These are phyloP conservation scores for Collybiopsis confluens DNA, from an alignment of 768 basidiomycete species.

Conservation along the genomic window DNA sequence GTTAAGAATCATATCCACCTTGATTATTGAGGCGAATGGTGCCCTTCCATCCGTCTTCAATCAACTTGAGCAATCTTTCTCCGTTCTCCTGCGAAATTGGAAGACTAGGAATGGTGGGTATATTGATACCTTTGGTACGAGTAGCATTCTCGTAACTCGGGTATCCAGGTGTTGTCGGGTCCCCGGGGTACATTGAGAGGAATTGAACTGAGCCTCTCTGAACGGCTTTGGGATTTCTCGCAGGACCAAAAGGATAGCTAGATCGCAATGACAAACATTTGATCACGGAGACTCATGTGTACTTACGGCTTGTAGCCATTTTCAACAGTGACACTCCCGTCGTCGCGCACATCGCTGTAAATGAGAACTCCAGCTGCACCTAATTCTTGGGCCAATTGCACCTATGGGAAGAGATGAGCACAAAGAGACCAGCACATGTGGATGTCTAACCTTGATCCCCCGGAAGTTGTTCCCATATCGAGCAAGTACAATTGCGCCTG, in stretches of 20 bases:
- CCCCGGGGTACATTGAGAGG: slow-evolving; percentile 50
- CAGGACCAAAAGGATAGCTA: slow-evolving; percentile 62
- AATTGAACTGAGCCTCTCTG: slow-evolving; percentile 72
- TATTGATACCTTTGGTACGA: slow-evolving; percentile 42
- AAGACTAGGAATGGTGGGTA: slow-evolving; percentile 55
- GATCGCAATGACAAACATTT: too few species aligned
- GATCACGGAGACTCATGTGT: too few species aligned
- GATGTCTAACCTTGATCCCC: slow-evolving; percentile 66
- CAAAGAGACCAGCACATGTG: not conserved
- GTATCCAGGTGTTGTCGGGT: slow-evolving; percentile 43
- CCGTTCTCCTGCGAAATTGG: slow-evolving; percentile 69
- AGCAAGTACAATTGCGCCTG: slow-evolving; percentile 56
- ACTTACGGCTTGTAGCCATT: slow-evolving; percentile 43
- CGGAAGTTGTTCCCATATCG: slow-evolving; percentile 79
- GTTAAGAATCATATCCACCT: too few species aligned
- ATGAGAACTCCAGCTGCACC: slow-evolving; percentile 79
- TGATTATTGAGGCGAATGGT: slow-evolving; percentile 57
- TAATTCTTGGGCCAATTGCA: slow-evolving; percentile 78
- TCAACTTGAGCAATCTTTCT: slow-evolving; percentile 44
- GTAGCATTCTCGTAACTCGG: slow-evolving; percentile 68
- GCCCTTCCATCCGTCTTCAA: slow-evolving; percentile 38
- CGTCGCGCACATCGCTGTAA: slow-evolving; percentile 83
- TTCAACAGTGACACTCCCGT: slow-evolving; percentile 69
- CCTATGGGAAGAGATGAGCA: slow-evolving; percentile 35
- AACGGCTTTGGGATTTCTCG: slow-evolving; percentile 55